phyloP scores from a whole-genome alignment of 495 filamentous ascomycete species.

The Acidiella bohemica region DNA sequence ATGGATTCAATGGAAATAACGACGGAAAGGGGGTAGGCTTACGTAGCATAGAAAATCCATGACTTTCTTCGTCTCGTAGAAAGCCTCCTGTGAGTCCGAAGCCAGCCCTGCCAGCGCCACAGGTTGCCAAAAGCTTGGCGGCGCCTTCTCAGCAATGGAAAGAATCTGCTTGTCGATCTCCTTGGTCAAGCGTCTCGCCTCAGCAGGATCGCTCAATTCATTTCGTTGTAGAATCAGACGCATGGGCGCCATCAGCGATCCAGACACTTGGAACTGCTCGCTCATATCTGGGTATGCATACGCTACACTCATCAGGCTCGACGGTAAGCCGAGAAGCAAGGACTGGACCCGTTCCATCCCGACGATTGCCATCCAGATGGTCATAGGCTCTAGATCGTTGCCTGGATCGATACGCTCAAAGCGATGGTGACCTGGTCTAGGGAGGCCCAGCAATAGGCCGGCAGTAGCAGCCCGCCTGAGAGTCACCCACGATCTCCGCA shows the following conservation, averaged over 20 bases:
- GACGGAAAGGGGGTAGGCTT: no score
- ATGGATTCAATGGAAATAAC: no score
- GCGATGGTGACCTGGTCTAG: background rate
- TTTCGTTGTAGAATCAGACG: background rate
- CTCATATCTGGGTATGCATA: background rate
- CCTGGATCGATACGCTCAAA: background rate
- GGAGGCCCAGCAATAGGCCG: background rate
- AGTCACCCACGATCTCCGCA: conserved; percentile 14
- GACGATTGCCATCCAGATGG: background rate
- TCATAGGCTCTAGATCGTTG: background rate
- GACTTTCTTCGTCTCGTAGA: no score
- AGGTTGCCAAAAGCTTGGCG: background rate
- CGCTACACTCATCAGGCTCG: background rate
- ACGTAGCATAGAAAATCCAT: no score
- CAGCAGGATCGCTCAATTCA: background rate
- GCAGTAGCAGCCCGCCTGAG: conserved; percentile 7
- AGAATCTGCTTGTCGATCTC: conserved; percentile 9
- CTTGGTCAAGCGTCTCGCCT: background rate
- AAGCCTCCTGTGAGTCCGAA: background rate
- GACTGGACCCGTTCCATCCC: background rate
- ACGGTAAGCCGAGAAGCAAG: background rate
- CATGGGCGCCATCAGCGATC: background rate
- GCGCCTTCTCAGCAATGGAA: conserved; percentile 8
- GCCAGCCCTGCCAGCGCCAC: background rate
- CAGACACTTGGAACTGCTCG: background rate